phyloP scores from a whole-genome alignment of 768 basidiomycete genomes.

The Mycena haematopus region DNA sequence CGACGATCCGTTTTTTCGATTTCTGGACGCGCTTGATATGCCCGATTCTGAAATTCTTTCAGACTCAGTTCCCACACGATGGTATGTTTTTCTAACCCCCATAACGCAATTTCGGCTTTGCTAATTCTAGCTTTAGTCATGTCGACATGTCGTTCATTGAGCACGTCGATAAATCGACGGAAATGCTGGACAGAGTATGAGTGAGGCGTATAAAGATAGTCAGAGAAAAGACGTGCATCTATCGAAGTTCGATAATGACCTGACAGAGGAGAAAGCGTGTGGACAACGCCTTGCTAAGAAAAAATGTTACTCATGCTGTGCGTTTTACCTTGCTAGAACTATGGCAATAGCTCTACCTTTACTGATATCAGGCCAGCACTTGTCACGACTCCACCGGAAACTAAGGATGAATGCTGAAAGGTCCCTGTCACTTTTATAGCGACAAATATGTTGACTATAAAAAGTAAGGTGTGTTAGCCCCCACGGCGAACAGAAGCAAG shows the following conservation, averaged over 20 bases:
- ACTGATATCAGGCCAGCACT: constrained; percentile 72
- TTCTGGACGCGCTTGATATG: constrained; percentile 53
- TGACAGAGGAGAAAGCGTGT: constrained; percentile 66
- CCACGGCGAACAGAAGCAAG: too few species aligned
- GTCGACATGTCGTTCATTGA: constrained; percentile 61
- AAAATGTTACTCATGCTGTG: too few species aligned
- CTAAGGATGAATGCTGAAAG: constrained; percentile 73
- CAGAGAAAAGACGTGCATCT: constrained; percentile 42
- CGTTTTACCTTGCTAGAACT: too few species aligned
- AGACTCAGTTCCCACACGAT: constrained; percentile 3
- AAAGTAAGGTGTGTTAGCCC: too few species aligned
- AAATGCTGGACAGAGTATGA: constrained; percentile 53
- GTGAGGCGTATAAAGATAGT: neutral
- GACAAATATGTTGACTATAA: constrained; percentile 71
- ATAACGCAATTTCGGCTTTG: constrained; percentile 64
- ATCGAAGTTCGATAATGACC: constrained; percentile 73
- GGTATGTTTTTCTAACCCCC: constrained; percentile 49
- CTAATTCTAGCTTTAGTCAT: constrained; percentile 64
- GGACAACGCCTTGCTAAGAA: constrained; percentile 51
- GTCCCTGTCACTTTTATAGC: constrained; percentile 60
- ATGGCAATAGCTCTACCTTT: too few species aligned
- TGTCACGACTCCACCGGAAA: constrained; percentile 63
- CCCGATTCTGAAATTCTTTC: constrained; percentile 48
- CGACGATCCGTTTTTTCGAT: constrained; percentile 38
- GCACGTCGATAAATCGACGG: constrained; percentile 56